Conservation (phyloP, 805 yeast genomes). For the Yarrowia hollandica region DNA sequence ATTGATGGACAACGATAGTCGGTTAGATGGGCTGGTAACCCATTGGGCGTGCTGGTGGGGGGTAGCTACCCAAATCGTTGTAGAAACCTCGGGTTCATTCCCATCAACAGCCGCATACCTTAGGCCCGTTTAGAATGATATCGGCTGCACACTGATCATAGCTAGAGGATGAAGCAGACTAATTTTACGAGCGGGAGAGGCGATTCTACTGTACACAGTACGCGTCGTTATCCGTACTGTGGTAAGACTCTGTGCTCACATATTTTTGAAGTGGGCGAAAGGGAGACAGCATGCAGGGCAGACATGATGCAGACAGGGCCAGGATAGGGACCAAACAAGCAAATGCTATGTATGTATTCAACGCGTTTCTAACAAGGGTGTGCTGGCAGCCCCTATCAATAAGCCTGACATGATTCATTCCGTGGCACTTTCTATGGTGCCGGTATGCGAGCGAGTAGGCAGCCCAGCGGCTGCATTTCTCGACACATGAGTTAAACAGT, state of each 20-base stretch:
- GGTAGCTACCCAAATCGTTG: too few relatives aligned
- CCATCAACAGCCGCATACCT: neutral
- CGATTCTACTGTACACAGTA: neutral
- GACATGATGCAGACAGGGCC: slow-evolving; percentile 9
- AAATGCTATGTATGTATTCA: neutral
- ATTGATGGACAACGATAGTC: neutral
- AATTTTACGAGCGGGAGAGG: slow-evolving; percentile 16
- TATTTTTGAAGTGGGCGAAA: slow-evolving; percentile 11
- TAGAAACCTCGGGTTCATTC: too few relatives aligned
- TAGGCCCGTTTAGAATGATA: neutral
- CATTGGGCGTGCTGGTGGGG: neutral
- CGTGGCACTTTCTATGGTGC: neutral
- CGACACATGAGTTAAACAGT: neutral
- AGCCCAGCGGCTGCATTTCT: neutral
- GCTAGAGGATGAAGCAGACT: neutral
- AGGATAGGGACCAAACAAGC: slow-evolving; percentile 12
- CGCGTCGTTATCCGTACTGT: slow-evolving; percentile 14
- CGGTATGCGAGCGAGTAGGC: too few relatives aligned
- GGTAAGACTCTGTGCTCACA: neutral
- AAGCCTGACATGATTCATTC: neutral
- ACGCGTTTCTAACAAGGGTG: slow-evolving; percentile 16
- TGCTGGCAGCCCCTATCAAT: neutral
- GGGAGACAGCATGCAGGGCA: slow-evolving; percentile 14
- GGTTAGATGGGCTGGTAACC: neutral
- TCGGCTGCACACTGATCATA: slow-evolving; percentile 9